phyloP scores from a whole-genome alignment of 768 basidiomycete species.

The Chalciporus chontae region DNA sequence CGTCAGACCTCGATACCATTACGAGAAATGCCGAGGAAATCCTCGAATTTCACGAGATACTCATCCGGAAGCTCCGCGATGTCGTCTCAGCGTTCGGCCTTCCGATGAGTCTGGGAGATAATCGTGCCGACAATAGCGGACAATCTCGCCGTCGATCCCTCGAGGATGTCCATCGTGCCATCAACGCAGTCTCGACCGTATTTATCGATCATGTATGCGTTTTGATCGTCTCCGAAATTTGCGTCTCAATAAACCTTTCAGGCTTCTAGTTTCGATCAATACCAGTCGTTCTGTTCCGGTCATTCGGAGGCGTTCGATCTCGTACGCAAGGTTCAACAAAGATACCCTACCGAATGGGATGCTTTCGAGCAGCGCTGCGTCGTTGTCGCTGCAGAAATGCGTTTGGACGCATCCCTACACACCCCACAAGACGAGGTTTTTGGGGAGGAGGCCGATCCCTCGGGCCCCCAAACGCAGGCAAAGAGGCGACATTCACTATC shows the following conservation, averaged over 20 bases:
- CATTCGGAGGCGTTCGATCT: constrained; percentile 80
- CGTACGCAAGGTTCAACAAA: constrained; percentile 61
- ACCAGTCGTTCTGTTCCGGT: constrained; percentile 83
- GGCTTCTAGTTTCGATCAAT: constrained; percentile 73
- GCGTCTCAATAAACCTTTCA: constrained; percentile 29
- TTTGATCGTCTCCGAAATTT: neutral
- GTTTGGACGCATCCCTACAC: constrained; percentile 15
- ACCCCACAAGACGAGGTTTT: constrained; percentile 9
- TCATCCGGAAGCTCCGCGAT: constrained; percentile 52
- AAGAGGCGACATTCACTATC: constrained; percentile 47
- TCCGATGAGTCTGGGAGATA: constrained; percentile 30
- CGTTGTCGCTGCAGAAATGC: constrained; percentile 42
- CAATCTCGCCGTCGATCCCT: constrained; percentile 19
- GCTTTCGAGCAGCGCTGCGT: constrained; percentile 80
- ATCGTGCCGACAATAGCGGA: constrained; percentile 5
- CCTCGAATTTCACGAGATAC: constrained; percentile 63
- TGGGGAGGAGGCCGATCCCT: constrained; percentile 1
- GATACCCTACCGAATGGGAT: constrained; percentile 73
- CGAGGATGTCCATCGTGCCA: constrained; percentile 39
- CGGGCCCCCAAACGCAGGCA: constrained; percentile 8
- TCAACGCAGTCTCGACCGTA: constrained; percentile 44
- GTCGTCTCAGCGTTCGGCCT: constrained; percentile 53
- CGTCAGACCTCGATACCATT: constrained; percentile 54
- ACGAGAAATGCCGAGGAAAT: constrained; percentile 68
- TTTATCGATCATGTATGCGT: constrained; percentile 54